Evolutionary conservation across 306 rosid species (phyloP), one percentile per base, ranked within the genome.

Genomic region (Clitoria ternatea): DNA sequence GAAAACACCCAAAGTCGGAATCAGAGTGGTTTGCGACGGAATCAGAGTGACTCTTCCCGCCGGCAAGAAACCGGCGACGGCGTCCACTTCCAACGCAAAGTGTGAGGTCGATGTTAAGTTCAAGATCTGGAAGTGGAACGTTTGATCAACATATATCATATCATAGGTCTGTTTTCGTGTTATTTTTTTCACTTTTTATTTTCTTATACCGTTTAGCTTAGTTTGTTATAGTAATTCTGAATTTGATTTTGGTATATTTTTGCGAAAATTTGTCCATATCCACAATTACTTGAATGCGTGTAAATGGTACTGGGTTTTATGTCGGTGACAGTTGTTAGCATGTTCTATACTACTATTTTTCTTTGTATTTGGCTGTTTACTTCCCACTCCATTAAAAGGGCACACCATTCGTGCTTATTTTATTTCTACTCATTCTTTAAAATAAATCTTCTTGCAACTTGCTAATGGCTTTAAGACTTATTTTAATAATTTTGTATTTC

Each of bases 81-180:
- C 92, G 22, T 71, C 88, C 12, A 89, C 96, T 12, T 45, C 89
- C 0, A 73, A 77, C 8, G 87, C 89, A 1, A 81, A 86, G 73
- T 94, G 98, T 52, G 40, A 87, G 44, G 97, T 89, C 7, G 87
- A 89, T 47, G 74, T 86, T 3, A 80, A 86, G 61, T 29, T 94
- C 67, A 94, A 94, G 97, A 94, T 94, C 94, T 94, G 98, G 98
- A 94, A 91, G 57, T 94, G 97, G 98, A 89, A 94, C 1, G 27
- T 94, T 70, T 87, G 84, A 57, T 30, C 64, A 9, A 32, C 11
- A 27, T 6, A 57, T 7, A 50, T n/a, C n/a, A n/a, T 17, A 14
- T 15, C 26, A 13, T 44, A 70, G 79, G 77, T 82, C 66, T 73
- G 72, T 4, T 7, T 26, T 10, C 44, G 20, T 65, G 3, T 70